These are phyloP conservation scores for Athelia sp. DNA, from an alignment of 1,284 basidiomycete genomes.

Conservation along the genomic window DNA sequence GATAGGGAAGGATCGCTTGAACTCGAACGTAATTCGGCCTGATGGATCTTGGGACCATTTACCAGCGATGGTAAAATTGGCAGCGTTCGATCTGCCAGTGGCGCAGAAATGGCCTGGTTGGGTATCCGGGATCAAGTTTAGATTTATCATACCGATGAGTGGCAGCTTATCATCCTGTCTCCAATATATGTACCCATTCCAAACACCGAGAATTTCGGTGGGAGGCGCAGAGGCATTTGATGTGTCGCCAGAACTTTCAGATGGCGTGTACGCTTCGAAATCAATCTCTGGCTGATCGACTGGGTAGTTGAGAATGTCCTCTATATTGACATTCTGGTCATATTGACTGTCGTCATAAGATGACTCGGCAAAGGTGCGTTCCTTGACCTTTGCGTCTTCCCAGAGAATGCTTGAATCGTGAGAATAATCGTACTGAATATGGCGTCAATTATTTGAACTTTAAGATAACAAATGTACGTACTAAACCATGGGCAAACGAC, in stretches of 20 bases:
- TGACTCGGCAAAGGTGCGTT: too few species aligned
- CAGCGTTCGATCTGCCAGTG: constrained; percentile 11
- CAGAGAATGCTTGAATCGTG: too few species aligned
- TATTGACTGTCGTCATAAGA: constrained; percentile 4
- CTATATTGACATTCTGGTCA: constrained; percentile 9
- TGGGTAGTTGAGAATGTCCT: constrained; percentile 16
- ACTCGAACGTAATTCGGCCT: too few species aligned
- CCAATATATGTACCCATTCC: too few species aligned
- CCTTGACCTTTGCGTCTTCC: too few species aligned
- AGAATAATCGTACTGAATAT: too few species aligned
- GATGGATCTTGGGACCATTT: too few species aligned
- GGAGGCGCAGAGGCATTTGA: too few species aligned
- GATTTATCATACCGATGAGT: constrained; percentile 7
- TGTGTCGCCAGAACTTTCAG: constrained; percentile 3
- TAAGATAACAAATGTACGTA: constrained; percentile 13
- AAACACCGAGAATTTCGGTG: too few species aligned
- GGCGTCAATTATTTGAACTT: too few species aligned
- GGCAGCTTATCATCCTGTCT: constrained; percentile 1
- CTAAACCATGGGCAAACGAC: constrained; percentile 20
- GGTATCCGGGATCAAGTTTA: constrained; percentile 9
- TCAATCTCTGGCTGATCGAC: constrained; percentile 12
- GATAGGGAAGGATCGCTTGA: too few species aligned
- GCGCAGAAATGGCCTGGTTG: constrained; percentile 13
- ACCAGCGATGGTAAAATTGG: too few species aligned
- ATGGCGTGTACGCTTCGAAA: constrained; percentile 9